phyloP scores from a whole-genome alignment of 2,329 filamentous ascomycete species.

The Penicillium sp. region DNA sequence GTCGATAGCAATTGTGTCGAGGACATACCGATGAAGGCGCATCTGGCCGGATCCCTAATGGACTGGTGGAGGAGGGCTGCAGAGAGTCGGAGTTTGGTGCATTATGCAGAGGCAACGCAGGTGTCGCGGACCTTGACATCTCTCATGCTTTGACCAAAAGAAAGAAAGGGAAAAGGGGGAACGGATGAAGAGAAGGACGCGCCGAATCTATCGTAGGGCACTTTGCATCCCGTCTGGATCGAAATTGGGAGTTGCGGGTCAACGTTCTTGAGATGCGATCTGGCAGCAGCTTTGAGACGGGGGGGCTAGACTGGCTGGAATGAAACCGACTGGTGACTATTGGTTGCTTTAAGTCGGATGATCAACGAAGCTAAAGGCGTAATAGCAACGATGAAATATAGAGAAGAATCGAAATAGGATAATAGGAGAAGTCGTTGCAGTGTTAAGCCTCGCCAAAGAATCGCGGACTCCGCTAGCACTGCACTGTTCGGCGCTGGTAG shows the following conservation, averaged over 20 bases:
- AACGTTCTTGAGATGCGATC: conserved; percentile 39
- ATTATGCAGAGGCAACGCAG: conserved; percentile 64
- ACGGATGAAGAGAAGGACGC: conserved; percentile 15
- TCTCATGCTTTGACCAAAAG: conserved; percentile 52
- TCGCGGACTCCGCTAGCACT: conserved; percentile 11
- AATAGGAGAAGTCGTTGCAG: conserved; percentile 4
- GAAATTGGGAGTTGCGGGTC: conserved; percentile 19
- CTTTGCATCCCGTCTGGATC: conserved; percentile 38
- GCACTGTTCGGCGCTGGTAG: conserved; percentile 22
- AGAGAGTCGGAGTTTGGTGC: conserved; percentile 43
- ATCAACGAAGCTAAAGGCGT: conserved; percentile 13
- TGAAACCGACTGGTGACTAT: conserved; percentile 11
- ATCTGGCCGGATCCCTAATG: conserved; percentile 37
- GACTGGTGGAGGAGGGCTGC: conserved; percentile 38
- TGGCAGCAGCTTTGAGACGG: conserved; percentile 34
- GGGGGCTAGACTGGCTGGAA: conserved; percentile 21
- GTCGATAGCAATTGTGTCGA: neutral
- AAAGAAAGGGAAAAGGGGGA: conserved; percentile 14
- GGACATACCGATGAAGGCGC: conserved; percentile 44
- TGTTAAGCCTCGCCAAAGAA: conserved; percentile 6
- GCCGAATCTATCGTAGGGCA: conserved; percentile 27
- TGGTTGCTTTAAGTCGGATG: conserved; percentile 7
- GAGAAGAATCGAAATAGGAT: conserved; percentile 11
- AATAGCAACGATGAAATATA: neutral
- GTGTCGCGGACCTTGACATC: conserved; percentile 68